These are phyloP conservation scores for Tolypocladium tundrense DNA, from an alignment of 2,329 filamentous ascomycete species.

Conservation along the genomic window DNA sequence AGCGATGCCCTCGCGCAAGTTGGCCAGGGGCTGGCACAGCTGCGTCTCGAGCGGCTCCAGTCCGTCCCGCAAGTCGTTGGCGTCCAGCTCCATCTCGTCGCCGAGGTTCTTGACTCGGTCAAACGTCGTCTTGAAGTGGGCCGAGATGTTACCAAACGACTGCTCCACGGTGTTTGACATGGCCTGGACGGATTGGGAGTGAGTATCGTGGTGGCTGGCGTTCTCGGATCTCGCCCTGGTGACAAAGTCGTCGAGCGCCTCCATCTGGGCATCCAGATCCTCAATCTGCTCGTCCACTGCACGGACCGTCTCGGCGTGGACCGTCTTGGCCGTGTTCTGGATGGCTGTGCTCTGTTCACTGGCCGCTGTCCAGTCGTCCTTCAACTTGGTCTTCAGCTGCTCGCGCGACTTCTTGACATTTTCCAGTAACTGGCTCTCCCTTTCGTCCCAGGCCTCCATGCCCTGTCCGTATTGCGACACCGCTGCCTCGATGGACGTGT, in stretches of 20 bases:
- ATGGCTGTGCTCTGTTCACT: conserved; percentile 76
- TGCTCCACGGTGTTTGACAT: conserved; percentile 60
- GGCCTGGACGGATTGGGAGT: conserved; percentile 53
- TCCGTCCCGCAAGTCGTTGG: conserved; percentile 45
- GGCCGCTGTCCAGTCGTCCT: conserved; percentile 75
- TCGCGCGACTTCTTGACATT: conserved; percentile 66
- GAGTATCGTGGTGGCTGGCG: conserved; percentile 61
- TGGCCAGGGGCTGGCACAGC: conserved; percentile 58
- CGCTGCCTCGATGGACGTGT: conserved; percentile 53
- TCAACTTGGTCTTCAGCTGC: conserved; percentile 67
- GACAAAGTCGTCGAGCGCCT: conserved; percentile 83
- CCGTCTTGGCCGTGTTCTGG: conserved; percentile 70
- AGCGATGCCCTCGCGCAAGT: conserved; percentile 60
- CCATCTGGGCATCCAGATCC: conserved; percentile 81
- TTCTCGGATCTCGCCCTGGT: conserved; percentile 73
- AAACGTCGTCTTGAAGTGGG: conserved; percentile 59
- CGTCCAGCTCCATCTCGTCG: conserved; percentile 53
- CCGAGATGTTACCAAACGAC: conserved; percentile 61
- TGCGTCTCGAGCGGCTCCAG: conserved; percentile 50
- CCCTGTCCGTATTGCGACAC: conserved; percentile 56
- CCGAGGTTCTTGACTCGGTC: conserved; percentile 60
- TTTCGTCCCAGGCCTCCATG: conserved; percentile 65
- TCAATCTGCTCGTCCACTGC: conserved; percentile 84
- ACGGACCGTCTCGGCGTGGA: conserved; percentile 81
- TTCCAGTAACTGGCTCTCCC: conserved; percentile 58